phyloP scores from a whole-genome alignment of 129 eudicot species.

The Solidago caesia region DNA sequence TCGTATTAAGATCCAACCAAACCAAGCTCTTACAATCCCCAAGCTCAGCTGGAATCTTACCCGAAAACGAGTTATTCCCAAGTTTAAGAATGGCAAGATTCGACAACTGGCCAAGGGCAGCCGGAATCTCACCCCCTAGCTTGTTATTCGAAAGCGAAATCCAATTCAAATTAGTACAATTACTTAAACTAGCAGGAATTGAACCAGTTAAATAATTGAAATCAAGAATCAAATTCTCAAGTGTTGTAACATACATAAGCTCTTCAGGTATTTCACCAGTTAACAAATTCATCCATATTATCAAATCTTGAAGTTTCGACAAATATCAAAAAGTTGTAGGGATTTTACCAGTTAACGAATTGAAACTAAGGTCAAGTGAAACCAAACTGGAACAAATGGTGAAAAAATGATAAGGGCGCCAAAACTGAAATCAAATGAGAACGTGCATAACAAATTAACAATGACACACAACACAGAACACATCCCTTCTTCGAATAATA shows the following conservation, averaged over 20 bases:
- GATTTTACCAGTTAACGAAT: conserved; percentile 64
- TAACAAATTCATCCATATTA: conserved; percentile 75
- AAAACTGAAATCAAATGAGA: too few species aligned
- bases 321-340: conserved; percentile 72
- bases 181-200: conserved; percentile 68
- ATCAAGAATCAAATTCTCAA: conserved; percentile 85
- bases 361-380: conserved; percentile 93
- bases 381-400: too few species aligned
- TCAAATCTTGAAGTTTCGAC: conserved; percentile 66
- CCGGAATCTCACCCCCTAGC: conserved; percentile 70
- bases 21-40: conserved; percentile 84
- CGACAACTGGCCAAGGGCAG: conserved; percentile 56
- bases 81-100: conserved; percentile 87
- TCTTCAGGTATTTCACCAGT: conserved; percentile 87
- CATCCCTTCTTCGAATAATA: too few species aligned
- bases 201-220: conserved; percentile 68
- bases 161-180: conserved; percentile 74
- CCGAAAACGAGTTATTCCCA: conserved; percentile 79
- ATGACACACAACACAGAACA: too few species aligned
- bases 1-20: conserved; percentile 92
- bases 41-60: conserved; percentile 71
- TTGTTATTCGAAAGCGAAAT: conserved; percentile 70
- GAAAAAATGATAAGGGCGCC: too few species aligned
- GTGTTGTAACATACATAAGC: conserved; percentile 49
- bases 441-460: too few species aligned